phyloP scores from a whole-genome alignment of 2,329 filamentous ascomycete species.

The Colletotrichum lini region DNA sequence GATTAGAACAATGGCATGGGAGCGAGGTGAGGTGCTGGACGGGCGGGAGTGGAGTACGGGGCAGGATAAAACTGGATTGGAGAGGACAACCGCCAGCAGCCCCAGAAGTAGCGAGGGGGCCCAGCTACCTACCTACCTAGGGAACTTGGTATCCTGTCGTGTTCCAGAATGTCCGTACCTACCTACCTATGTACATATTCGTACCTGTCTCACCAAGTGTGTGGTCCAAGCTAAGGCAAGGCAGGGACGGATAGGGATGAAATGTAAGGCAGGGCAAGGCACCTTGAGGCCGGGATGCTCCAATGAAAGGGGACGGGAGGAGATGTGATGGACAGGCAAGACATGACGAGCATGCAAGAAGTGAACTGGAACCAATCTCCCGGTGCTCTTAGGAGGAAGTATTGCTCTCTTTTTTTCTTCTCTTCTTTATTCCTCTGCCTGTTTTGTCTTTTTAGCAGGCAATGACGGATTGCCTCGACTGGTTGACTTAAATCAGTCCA shows the following conservation, averaged over 20 bases:
- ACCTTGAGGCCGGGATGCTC: neutral
- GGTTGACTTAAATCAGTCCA: neutral
- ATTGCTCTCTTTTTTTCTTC: too few relatives aligned
- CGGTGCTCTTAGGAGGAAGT: neutral
- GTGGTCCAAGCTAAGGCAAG: neutral
- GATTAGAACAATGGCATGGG: neutral
- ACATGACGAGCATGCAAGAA: conserved; percentile 34
- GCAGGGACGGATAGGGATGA: neutral
- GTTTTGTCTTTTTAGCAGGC: conserved; percentile 25
- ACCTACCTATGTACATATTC: too few relatives aligned
- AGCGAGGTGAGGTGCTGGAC: neutral
- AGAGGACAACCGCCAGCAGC: neutral
- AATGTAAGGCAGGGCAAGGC: neutral
- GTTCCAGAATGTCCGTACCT: too few relatives aligned
- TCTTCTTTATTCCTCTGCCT: too few relatives aligned
- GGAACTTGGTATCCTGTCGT: neutral
- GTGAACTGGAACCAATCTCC: conserved; percentile 24
- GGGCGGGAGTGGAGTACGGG: neutral
- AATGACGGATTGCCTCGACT: conserved; percentile 1
- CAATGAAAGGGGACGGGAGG: conserved; percentile 1
- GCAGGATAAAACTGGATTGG: neutral
- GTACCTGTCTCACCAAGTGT: neutral
- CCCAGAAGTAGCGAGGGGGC: neutral
- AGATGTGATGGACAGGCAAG: neutral
- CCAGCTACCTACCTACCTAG: neutral